phyloP scores from a whole-genome alignment of 345 rosid genomes.

The Trapa bicornis region DNA sequence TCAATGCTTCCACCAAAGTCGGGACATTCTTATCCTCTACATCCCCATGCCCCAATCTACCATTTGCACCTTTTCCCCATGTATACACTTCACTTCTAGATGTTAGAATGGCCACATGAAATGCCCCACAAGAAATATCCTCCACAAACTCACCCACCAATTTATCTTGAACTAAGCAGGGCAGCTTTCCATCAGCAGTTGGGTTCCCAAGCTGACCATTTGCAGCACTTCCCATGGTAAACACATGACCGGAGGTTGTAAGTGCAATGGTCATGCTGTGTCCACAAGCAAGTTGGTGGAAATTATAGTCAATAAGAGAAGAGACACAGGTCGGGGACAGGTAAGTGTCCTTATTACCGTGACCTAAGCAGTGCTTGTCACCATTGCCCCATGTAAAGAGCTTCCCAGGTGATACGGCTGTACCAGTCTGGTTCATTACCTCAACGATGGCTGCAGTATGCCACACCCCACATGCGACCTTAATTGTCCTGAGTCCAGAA shows the following conservation, averaged over 20 bases:
- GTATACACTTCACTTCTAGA: conserved; percentile 91
- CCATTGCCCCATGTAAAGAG: conserved; percentile 99
- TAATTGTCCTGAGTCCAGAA: conserved; percentile 57
- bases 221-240: conserved; percentile 70
- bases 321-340: conserved; percentile 78
- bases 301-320: conserved; percentile 79
- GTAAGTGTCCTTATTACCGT: conserved; percentile 75
- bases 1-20: conserved; percentile 69
- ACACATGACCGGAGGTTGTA: conserved; percentile 89
- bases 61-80: conserved; percentile 91
- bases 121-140: conserved; percentile 82
- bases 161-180: conserved; percentile 71
- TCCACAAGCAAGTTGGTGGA: conserved; percentile 82
- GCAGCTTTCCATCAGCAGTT: conserved; percentile 52
- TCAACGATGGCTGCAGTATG: conserved; percentile 97
- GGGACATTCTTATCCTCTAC: conserved; percentile 59
- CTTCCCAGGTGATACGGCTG: conserved; percentile 43
- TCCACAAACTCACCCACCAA: conserved; percentile 91
- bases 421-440: conserved; percentile 48
- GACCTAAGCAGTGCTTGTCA: conserved; percentile 76
- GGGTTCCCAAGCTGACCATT: conserved; percentile 77
- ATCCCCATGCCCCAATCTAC: conserved; percentile 89
- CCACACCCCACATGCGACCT: conserved; percentile 95
- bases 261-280: conserved; percentile 76
- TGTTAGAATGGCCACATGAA: conserved; percentile 73